Base-by-base conservation (phyloP, 1,284 basidiomycete species). In the Microbotryum violaceum region DNA sequence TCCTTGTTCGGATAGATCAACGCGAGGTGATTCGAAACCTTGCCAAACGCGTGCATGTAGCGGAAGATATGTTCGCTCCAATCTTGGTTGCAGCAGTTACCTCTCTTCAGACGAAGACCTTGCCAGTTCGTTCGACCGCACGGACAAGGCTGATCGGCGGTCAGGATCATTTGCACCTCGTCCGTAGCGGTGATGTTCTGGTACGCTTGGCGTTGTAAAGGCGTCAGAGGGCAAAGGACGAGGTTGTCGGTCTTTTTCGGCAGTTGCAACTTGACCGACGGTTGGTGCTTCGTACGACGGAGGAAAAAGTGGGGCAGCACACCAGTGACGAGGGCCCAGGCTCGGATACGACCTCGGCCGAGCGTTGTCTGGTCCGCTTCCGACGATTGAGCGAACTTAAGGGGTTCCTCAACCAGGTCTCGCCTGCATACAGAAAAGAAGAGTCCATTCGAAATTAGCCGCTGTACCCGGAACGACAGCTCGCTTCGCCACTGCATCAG, bases 191-290 rank as follows among this genome's bases (percentile, higher is more conserved):
- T 75, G 23, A 92, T 80, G 3, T 81, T 79, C 67, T 82, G 85
- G 75, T 93, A 92, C 0, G 84, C 85, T 71, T 42, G 49, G 23
- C 83, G 80, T 74, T 92, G 90, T 45, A 77, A 79, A 0, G 76
- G 62, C 0, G 87, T 86, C 52, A 93, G 76, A 20, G 89, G 89
- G 72, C 90, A 93, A 71, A 92, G 91, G 7, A 91, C 88, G n/a
- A 92, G 85, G 71, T 89, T 80, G 70, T 93, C 90, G 0, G 80
- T 82, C 77, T 93, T 93, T 66, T 79, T 78, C 0, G 90, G 90
- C 16, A 93, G 79, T 84, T 91, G 68, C 23, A 48, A 61, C 23
- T 46, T 45, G 37, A 65, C 57, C 33, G 49, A 52, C 51, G 48
- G 37, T 29, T 56, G 48, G 6, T 65, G 58, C 48, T 67, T 68